phyloP scores from a whole-genome alignment of 2,329 filamentous ascomycete species.

The Colletotrichum noveboracense region DNA sequence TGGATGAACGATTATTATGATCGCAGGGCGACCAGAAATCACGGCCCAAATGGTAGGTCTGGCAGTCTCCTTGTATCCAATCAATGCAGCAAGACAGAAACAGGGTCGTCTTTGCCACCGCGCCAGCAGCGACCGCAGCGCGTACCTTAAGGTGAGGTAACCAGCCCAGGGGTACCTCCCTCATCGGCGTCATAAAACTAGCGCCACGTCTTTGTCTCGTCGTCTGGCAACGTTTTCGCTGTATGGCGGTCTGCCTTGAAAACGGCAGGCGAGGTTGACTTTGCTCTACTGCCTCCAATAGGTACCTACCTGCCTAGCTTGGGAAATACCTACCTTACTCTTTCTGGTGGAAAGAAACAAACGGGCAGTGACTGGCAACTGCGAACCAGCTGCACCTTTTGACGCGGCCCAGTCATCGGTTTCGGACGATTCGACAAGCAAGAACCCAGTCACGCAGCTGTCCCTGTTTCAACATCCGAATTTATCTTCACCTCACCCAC shows the following conservation, averaged over 20 bases:
- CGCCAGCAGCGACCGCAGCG: background rate
- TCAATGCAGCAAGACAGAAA: background rate
- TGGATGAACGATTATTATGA: slow-evolving; percentile 20
- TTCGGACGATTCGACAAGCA: slow-evolving; percentile 4
- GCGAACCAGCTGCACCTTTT: background rate
- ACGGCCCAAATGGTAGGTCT: slow-evolving; percentile 17
- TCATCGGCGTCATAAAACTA: background rate
- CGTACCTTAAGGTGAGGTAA: background rate
- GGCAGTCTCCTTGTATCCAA: background rate
- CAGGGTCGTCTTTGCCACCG: background rate
- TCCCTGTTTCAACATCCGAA: background rate
- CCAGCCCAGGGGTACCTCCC: background rate
- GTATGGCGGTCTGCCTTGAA: background rate
- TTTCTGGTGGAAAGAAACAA: background rate
- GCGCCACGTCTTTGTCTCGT: background rate
- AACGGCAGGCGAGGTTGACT: background rate
- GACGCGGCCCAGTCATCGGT: background rate
- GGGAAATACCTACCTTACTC: background rate
- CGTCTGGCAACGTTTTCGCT: background rate
- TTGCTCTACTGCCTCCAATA: background rate
- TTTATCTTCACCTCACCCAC: background rate
- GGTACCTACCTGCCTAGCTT: background rate
- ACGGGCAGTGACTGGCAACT: background rate
- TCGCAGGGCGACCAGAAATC: slow-evolving; percentile 10
- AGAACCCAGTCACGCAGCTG: background rate